Percentiles rank a stretch among this genome's conserved stretches.
These are phyloP conservation scores for Chalciporus piperatus DNA, from an alignment of 768 basidiomycete species.

Conservation along the genomic window DNA sequence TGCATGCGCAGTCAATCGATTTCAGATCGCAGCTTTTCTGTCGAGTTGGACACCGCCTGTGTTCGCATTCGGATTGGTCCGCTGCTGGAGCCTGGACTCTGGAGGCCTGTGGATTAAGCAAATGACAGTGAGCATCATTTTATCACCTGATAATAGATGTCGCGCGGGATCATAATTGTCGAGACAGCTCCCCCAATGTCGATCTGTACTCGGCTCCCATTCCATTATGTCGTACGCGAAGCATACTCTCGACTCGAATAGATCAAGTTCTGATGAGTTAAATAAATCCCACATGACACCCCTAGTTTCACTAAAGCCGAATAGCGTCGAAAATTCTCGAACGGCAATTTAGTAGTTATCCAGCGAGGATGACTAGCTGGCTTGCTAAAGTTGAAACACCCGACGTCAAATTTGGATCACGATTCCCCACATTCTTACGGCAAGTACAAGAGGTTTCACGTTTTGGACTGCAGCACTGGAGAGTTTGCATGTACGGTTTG, in stretches of 20 bases:
- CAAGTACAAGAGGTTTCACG: no score
- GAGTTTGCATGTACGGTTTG: not conserved
- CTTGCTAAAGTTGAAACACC: conserved; percentile 10
- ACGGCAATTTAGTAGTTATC: conserved; percentile 6
- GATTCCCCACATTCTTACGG: not conserved
- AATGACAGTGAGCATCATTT: not conserved
- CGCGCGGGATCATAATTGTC: conserved; percentile 8
- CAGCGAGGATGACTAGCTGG: conserved; percentile 3
- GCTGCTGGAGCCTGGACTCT: no score
- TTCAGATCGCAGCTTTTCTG: not conserved
- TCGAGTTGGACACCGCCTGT: not conserved
- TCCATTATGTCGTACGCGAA: conserved; percentile 1
- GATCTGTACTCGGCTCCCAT: conserved; percentile 4
- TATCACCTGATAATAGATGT: not conserved
- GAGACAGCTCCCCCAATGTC: not conserved
- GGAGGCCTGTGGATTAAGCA: not conserved
- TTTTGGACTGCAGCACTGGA: no score
- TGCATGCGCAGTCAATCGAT: not conserved
- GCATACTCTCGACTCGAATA: not conserved
- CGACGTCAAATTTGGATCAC: not conserved
- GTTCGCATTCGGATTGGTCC: not conserved
- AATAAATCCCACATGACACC: no score
- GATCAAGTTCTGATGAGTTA: no score
- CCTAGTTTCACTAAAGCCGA: no score
- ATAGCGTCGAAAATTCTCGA: conserved; percentile 2